These are phyloP conservation scores for Monosporozyma solicola DNA, from an alignment of 805 yeast genomes.

Conservation along the genomic window DNA sequence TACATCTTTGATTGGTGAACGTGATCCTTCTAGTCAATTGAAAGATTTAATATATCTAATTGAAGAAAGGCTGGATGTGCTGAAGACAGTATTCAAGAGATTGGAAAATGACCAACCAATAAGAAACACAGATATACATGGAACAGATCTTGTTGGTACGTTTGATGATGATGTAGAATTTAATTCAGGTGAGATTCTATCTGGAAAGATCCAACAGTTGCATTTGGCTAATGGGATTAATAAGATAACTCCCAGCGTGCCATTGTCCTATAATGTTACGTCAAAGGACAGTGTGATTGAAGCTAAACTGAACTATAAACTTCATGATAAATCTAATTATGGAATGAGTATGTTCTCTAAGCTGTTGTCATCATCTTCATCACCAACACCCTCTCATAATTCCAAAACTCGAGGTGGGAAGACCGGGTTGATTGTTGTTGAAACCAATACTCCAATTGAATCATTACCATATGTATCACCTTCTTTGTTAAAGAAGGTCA, in stretches of 20 bases:
- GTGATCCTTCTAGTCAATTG: slow-evolving; percentile 7
- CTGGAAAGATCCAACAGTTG: slow-evolving; percentile 22
- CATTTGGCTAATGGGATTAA: slow-evolving; percentile 9
- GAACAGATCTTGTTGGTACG: slow-evolving; percentile 24
- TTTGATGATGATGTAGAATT: slow-evolving; percentile 14
- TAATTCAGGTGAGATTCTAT: slow-evolving; percentile 17
- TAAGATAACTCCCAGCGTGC: not conserved
- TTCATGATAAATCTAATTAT: slow-evolving; percentile 5
- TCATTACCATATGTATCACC: slow-evolving; percentile 31
- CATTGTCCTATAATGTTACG: slow-evolving; percentile 3
- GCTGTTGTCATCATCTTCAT: not conserved
- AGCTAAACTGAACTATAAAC: slow-evolving; percentile 12
- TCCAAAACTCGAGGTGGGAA: slow-evolving; percentile 6
- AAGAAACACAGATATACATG: slow-evolving; percentile 14
- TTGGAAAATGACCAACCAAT: slow-evolving; percentile 10
- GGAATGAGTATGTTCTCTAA: slow-evolving; percentile 1
- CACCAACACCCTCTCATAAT: not conserved
- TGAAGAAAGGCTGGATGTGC: slow-evolving; percentile 10
- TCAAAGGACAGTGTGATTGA: slow-evolving; percentile 6
- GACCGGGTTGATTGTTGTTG: slow-evolving; percentile 24
- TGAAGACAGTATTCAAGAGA: slow-evolving; percentile 9
- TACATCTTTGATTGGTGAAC: slow-evolving; percentile 8
- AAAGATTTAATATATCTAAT: slow-evolving; percentile 7
- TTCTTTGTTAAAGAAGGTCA: slow-evolving; percentile 26
- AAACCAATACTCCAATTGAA: slow-evolving; percentile 23